A percentile compares a stretch with the other conserved stretches of the same genome.
phyloP scores from a whole-genome alignment of 305 asterid genomes.

The Fraxinus nigra region DNA sequence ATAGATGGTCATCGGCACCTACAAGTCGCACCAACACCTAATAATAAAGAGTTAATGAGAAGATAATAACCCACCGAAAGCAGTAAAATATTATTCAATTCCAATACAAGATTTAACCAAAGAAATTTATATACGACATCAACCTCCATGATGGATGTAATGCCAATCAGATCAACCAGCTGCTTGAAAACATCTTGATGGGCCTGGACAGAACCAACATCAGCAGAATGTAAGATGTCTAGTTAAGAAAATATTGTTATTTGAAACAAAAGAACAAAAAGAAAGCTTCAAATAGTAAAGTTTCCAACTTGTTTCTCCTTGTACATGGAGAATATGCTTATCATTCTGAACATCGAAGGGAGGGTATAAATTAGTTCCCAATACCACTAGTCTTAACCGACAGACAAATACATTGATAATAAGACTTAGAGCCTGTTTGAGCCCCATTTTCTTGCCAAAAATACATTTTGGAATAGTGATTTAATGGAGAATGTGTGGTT shows the following conservation, averaged over 20 bases:
- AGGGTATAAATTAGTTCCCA: conserved; percentile 9
- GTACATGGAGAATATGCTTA: background rate
- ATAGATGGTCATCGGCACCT: conserved; percentile 87
- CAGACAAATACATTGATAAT: background rate
- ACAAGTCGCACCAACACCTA: conserved; percentile 97
- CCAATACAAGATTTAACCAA: background rate
- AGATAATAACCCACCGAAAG: conserved; percentile 19
- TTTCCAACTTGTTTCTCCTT: conserved; percentile 5
- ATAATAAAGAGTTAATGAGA: conserved; percentile 29
- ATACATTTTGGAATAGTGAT: background rate
- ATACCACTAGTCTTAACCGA: background rate
- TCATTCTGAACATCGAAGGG: background rate
- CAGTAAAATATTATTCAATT: background rate
- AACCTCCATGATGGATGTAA: conserved; percentile 99
- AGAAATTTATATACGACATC: conserved; percentile 21
- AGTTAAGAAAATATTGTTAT: background rate
- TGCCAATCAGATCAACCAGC: conserved; percentile 96
- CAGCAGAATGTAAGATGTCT: conserved; percentile 10
- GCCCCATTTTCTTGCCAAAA: background rate
- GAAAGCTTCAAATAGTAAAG: conserved; percentile 15
- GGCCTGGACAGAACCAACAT: conserved; percentile 40
- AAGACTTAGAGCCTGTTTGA: background rate
- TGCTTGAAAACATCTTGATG: conserved; percentile 74
- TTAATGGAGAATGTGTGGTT: background rate
- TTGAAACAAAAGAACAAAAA: background rate